These are phyloP conservation scores for Vitis hybrid DNA, from an alignment of 177 flowering plant species.

Conservation along the genomic window DNA sequence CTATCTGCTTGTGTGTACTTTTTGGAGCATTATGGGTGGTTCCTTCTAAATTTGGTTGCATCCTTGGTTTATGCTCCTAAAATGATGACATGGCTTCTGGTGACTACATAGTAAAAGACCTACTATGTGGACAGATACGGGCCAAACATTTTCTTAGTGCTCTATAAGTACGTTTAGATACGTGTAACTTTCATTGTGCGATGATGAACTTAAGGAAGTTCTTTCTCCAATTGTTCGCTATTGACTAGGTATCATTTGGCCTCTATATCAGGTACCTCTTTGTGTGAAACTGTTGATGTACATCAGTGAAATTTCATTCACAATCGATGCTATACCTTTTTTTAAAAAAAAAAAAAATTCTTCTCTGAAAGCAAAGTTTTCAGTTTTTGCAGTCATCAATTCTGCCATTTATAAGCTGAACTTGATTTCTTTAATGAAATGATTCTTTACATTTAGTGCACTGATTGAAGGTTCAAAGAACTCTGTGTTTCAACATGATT, in stretches of 20 bases:
- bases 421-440: no score
- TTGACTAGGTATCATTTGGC: background rate
- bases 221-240: background rate
- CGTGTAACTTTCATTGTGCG: no score
- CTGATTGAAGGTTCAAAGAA: no score
- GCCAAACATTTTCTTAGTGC: constrained; percentile 40
- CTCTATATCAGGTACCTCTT: background rate
- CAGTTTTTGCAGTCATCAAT: no score
- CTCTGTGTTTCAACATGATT: no score
- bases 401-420: no score
- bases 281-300: background rate
- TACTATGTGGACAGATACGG: constrained; percentile 91
- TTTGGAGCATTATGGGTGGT: constrained; percentile 62
- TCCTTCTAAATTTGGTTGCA: constrained; percentile 52
- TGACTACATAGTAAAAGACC: constrained; percentile 64
- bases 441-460: no score
- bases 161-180: no score
- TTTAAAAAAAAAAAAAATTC: no score
- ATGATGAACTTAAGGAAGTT: background rate
- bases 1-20: background rate
- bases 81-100: constrained; percentile 62
- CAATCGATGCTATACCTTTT: background rate
- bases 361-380: no score
- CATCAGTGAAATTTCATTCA: background rate
- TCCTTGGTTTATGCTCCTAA: constrained; percentile 70